Base-by-base conservation (phyloP, 805 yeast species). In the Scheffersomyces amazonensis region DNA sequence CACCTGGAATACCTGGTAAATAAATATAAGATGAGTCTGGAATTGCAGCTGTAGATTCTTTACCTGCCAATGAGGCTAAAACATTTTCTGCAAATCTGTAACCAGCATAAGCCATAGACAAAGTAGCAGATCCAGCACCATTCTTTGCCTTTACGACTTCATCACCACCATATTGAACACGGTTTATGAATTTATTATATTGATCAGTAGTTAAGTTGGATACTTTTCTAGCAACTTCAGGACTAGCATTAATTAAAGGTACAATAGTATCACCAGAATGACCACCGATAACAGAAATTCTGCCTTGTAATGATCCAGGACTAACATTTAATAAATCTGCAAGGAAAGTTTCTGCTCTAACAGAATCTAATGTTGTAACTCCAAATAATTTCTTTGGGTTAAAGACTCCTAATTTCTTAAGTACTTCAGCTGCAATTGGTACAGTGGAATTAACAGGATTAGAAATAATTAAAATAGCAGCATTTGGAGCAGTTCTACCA, bases 71-170 rank as follows among this genome's bases (percentile, higher is more conserved):
- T 2, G 73, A 69, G 46, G 54, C 54, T 50, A 69, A 56, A 41
- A 69, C 63, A 50, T 71, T 57, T 46, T 78, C 81, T 21, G 89
- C 85, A 60, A 88, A 84, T 50, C 82, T 76, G 71, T 77, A 87
- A 24, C 95, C 96, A 24, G 96, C 96, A 53, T 81, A 84, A 8
- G 97, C 97, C 97, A 90, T 91, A 21, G 96, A 86, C 49, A 90
- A 74, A 25, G 98, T 90, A 40, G 97, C 97, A 34, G 96, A 87
- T 29, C 97, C 97, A 36, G 82, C 82, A 47, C 97, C 97, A 53
- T 87, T 83, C 72, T 90, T 90, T 40, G 97, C 97, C 69, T 85
- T 74, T 47, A 90, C 98, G 34, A 90, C 96, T 66, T 91, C 97
- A 61, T 90, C 98, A 59, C 98, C 98, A 45, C 95, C 96, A 44